Evolutionary conservation across 768 basidiomycete genomes (phyloP).

Genomic region (Piloderma croceum): DNA sequence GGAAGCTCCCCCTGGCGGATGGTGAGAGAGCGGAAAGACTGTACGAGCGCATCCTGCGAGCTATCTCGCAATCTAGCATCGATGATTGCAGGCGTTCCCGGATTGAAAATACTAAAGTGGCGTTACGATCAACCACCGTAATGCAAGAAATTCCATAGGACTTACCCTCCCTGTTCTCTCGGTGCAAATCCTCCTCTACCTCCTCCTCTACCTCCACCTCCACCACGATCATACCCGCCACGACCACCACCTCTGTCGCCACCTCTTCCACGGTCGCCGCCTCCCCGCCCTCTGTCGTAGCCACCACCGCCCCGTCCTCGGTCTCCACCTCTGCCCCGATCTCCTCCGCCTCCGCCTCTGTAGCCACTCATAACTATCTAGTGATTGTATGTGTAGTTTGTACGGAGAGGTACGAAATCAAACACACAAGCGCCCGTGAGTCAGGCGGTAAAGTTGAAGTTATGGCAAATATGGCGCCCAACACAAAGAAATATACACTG

Average conservation of each 20-base stretch:
- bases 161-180: constrained; percentile 39
- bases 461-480: no score
- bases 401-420: no score
- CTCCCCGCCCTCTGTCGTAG: constrained; percentile 24
- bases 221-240: constrained; percentile 20
- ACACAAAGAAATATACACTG: no score
- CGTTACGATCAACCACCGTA: constrained; percentile 3
- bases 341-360: constrained; percentile 28
- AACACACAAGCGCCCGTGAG: no score
- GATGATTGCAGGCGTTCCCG: constrained; percentile 38
- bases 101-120: constrained; percentile 35
- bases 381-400: no score
- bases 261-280: constrained; percentile 27
- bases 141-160: constrained; percentile 3
- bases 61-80: constrained; percentile 45
- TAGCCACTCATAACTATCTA: no score
- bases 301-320: constrained; percentile 20
- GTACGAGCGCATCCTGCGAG: constrained; percentile 41
- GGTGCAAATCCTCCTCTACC: constrained; percentile 24
- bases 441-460: no score
- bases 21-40: constrained; percentile 24
- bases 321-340: constrained; percentile 22
- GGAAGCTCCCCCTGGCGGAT: constrained; percentile 33
- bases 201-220: constrained; percentile 27
- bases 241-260: constrained; percentile 22